Base-by-base conservation (phyloP, 2,329 filamentous ascomycete genomes). In the Penicillium sclerotigenum region DNA sequence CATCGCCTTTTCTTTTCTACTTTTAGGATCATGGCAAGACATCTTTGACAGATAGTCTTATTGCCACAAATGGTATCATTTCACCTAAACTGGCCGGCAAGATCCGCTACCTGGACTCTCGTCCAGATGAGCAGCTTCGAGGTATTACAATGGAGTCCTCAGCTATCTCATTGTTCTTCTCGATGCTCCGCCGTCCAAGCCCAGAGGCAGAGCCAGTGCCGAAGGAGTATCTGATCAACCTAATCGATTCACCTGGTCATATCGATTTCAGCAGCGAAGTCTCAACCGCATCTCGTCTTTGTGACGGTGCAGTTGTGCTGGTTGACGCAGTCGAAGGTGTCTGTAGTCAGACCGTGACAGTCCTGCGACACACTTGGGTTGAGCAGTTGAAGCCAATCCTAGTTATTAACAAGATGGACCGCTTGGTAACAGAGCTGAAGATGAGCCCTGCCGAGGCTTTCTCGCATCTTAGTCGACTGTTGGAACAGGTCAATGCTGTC, bases 71-170 rank as follows among this genome's bases (percentile, higher is more conserved):
- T 83, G 94, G 94, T 78, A 97, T 99, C 78, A 99, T 99, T 70
- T 97, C 94, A 29, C 90, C 93, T 54, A 97, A 97, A 73, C 82
- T 97, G 69, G 94, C 94, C 54, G 94, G 94, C 73, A 97, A 97
- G 81, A 95, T 99, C 75, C 88, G 94, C 64, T 99, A 97, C 70
- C 86, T 99, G 57, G 94, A 99, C 77, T 97, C 94, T 22, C 83
- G 94, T 41, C 93, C 93, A 1, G 94, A 99, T 75, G 94, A 99
- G 74, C 94, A 99, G 76, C 83, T 90, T 16, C 88, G 94, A 62
- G 94, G 94, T 54, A 99, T 99, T 70, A 99, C 94, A n/a, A 99
- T 99, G 94, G 94, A 99, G 74, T 97, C 94, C 0, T 97, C 93
- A 6, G 94, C 94, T 59, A 99, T 99, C 62, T 97, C 94, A 0